Evolutionary conservation across 345 rosid genomes (phyloP).

Genomic region (Mercurialis annua): DNA sequence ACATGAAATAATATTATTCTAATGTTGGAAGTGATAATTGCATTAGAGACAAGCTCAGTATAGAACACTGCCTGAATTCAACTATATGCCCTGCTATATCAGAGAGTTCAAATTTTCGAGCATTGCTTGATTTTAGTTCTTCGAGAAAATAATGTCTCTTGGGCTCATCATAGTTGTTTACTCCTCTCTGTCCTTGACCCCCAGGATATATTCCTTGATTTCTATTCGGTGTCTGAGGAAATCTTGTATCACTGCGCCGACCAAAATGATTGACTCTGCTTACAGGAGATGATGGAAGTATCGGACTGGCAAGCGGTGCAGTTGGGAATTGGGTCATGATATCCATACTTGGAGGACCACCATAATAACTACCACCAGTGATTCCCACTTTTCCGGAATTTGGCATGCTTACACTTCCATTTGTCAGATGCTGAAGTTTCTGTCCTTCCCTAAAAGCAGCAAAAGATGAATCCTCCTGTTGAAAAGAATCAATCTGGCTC

Average conservation of each 20-base stretch:
- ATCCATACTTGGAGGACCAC: slow-evolving; percentile 17
- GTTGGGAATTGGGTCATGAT: slow-evolving; percentile 23
- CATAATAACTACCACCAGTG: slow-evolving; percentile 13
- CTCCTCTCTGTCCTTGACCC: slow-evolving; percentile 20
- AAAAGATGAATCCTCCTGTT: slow-evolving; percentile 7
- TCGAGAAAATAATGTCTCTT: slow-evolving; percentile 27
- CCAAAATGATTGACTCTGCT: slow-evolving; percentile 18
- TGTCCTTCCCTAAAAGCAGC: slow-evolving; percentile 10
- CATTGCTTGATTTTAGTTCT: slow-evolving; percentile 29
- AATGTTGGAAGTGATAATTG: neutral
- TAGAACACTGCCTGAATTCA: slow-evolving; percentile 27
- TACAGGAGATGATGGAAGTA: slow-evolving; percentile 22
- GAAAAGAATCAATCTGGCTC: slow-evolving; percentile 13
- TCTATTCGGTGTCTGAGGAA: slow-evolving; percentile 18
- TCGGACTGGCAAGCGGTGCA: slow-evolving; percentile 24
- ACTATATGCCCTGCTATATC: slow-evolving; percentile 23
- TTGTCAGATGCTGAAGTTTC: slow-evolving; percentile 15
- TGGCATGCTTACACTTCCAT: slow-evolving; percentile 19
- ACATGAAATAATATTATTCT: slow-evolving; percentile 7
- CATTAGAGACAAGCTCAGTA: slow-evolving; percentile 13
- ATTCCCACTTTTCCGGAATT: slow-evolving; percentile 19
- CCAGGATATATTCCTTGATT: slow-evolving; percentile 18
- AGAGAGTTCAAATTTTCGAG: slow-evolving; percentile 25
- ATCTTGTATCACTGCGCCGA: slow-evolving; percentile 14
- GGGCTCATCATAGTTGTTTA: slow-evolving; percentile 20